phyloP scores from a whole-genome alignment of 2,329 filamentous ascomycete genomes.

The Zelopaecilomyces penicillatus region DNA sequence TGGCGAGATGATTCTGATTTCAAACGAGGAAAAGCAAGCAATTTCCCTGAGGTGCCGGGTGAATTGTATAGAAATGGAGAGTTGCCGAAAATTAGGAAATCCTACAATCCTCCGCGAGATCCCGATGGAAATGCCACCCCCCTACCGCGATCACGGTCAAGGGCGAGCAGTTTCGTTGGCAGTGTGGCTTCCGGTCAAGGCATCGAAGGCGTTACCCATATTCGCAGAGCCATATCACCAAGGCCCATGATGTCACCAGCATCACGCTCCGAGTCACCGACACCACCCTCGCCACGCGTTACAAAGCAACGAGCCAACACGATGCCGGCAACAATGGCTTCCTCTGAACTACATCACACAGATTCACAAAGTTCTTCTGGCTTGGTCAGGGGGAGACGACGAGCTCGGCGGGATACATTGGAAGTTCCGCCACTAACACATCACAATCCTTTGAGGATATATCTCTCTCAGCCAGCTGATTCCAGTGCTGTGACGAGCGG shows the following conservation, averaged over 20 bases:
- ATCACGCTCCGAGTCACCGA: no score
- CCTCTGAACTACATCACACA: not conserved
- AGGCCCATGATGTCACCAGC: not conserved
- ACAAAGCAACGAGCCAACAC: constrained; percentile 8
- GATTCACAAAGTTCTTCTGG: not conserved
- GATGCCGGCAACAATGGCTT: not conserved
- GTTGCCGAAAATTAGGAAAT: constrained; percentile 28
- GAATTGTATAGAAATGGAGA: constrained; percentile 24
- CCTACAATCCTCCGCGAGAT: constrained; percentile 29
- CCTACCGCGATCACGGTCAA: constrained; percentile 20
- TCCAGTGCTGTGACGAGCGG: not conserved
- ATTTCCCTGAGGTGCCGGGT: constrained; percentile 49
- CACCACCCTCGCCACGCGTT: constrained; percentile 2
- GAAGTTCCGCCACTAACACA: constrained; percentile 9
- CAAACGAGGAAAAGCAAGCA: constrained; percentile 33
- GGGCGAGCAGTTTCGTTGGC: constrained; percentile 28
- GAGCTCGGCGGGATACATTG: constrained; percentile 9
- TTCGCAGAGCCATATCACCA: constrained; percentile 6
- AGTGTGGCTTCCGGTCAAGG: constrained; percentile 2
- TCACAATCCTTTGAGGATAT: not conserved
- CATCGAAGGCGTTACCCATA: not conserved
- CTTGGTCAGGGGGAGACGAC: constrained; percentile 4
- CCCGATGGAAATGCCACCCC: constrained; percentile 22
- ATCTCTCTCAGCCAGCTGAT: not conserved
- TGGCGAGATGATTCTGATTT: constrained; percentile 42